Conservation (phyloP, 495 filamentous ascomycete genomes). For the Xylaria bambusicola region DNA sequence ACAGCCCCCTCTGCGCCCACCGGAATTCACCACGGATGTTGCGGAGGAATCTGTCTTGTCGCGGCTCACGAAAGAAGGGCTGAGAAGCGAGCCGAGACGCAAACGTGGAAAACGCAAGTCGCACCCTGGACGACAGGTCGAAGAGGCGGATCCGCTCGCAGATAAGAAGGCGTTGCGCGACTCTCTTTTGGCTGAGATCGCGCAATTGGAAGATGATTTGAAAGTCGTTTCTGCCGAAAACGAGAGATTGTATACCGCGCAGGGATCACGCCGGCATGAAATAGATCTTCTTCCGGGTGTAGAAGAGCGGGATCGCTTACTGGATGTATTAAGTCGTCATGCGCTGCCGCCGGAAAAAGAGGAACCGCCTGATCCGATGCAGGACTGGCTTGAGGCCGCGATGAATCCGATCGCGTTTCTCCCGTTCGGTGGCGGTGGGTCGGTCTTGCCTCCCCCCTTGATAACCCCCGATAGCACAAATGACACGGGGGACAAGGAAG, state of each 20-base stretch:
- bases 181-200: constrained; percentile 40
- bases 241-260: constrained; percentile 39
- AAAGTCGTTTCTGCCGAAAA: constrained; percentile 39
- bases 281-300: constrained; percentile 20
- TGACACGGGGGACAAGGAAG: constrained; percentile 20
- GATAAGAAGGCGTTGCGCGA: constrained; percentile 43
- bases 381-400: constrained; percentile 40
- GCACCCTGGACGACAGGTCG: constrained; percentile 36
- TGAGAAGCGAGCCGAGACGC: constrained; percentile 24
- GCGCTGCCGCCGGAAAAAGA: constrained; percentile 36
- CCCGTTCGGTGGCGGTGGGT: constrained; percentile 45
- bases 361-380: constrained; percentile 24
- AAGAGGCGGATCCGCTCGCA: constrained; percentile 38
- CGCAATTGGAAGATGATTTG: constrained; percentile 40
- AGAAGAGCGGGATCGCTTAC: constrained; percentile 30
- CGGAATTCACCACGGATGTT: neutral
- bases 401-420: constrained; percentile 51
- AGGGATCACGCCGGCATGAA: constrained; percentile 15
- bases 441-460: constrained; percentile 8
- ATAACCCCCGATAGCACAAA: constrained; percentile 11
- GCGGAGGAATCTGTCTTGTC: constrained; percentile 18
- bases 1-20: constrained; percentile 37
- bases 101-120: constrained; percentile 26
- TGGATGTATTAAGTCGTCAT: constrained; percentile 42
- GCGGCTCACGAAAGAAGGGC: constrained; percentile 1